These are phyloP conservation scores for Rhizoclosmatium sp. DNA, from an alignment of 192 early-diverging fungal genomes.

Conservation along the genomic window DNA sequence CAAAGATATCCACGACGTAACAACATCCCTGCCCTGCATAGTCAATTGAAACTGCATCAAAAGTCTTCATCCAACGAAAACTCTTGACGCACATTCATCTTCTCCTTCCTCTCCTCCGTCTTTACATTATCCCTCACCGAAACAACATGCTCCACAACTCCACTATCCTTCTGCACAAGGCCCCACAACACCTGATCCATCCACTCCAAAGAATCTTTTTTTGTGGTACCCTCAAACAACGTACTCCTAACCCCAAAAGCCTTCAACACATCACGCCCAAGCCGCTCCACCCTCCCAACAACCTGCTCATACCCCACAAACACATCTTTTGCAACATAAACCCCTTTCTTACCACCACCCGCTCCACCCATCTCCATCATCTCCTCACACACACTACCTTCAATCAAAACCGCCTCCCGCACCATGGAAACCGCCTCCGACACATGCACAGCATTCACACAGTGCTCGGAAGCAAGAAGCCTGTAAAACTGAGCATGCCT, in stretches of 20 bases:
- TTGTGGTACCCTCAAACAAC: not conserved
- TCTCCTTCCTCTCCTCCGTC: slow-evolving; percentile 6
- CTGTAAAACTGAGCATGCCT: slow-evolving; percentile 29
- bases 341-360: slow-evolving; percentile 6
- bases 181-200: slow-evolving; percentile 22
- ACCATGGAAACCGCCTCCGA: slow-evolving; percentile 27
- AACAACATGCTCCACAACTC: slow-evolving; percentile 4
- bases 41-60: not conserved
- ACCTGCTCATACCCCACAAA: slow-evolving; percentile 6
- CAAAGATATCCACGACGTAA: too few relatives aligned
- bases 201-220: slow-evolving; percentile 23
- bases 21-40: too few relatives aligned
- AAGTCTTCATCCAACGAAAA: slow-evolving; percentile 38
- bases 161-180: slow-evolving; percentile 8
- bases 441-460: slow-evolving; percentile 26
- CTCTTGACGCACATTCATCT: slow-evolving; percentile 15
- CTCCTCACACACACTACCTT: slow-evolving; percentile 17
- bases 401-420: slow-evolving; percentile 25
- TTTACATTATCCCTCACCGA: not conserved
- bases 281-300: not conserved
- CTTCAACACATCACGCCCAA: slow-evolving; percentile 18
- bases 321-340: not conserved
- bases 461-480: slow-evolving; percentile 27
- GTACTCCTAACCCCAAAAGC: slow-evolving; percentile 6
- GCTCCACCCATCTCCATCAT: slow-evolving; percentile 36